Conservation (phyloP, 768 basidiomycete species). For the Piloderma croceum region DNA sequence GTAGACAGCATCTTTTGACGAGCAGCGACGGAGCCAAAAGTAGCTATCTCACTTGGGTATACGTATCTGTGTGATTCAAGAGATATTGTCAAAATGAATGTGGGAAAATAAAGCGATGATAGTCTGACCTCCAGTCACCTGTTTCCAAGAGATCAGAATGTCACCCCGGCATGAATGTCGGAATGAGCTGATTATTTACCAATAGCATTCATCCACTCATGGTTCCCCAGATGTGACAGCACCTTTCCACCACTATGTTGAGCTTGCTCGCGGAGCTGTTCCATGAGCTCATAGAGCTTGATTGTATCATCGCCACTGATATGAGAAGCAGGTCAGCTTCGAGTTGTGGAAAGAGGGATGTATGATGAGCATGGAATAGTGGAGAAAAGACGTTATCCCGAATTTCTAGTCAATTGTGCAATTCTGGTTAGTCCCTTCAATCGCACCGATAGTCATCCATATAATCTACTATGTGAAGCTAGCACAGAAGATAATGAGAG, state of each 20-base stretch:
- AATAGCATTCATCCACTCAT: slow-evolving; percentile 93
- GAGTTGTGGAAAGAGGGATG: too few species aligned
- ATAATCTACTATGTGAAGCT: too few species aligned
- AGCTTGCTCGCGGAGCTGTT: slow-evolving; percentile 74
- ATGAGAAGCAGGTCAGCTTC: too few species aligned
- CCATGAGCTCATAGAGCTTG: slow-evolving; percentile 79
- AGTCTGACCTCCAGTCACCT: slow-evolving; percentile 80
- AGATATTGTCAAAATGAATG: slow-evolving; percentile 1
- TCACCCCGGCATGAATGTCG: too few species aligned
- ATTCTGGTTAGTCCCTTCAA: too few species aligned
- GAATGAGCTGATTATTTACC: slow-evolving; percentile 34
- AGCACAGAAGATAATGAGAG: too few species aligned
- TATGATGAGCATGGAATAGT: too few species aligned
- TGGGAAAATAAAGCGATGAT: neutral
- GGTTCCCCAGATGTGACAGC: slow-evolving; percentile 83
- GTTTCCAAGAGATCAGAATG: too few species aligned
- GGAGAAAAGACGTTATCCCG: too few species aligned
- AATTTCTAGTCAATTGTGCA: too few species aligned
- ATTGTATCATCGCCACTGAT: slow-evolving; percentile 91
- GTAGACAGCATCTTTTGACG: slow-evolving; percentile 71
- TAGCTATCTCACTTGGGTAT: slow-evolving; percentile 71
- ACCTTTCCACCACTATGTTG: slow-evolving; percentile 61
- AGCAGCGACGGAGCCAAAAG: slow-evolving; percentile 65
- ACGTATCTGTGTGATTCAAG: slow-evolving; percentile 59
- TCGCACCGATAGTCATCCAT: too few species aligned